Conservation (phyloP, 2,329 filamentous ascomycete species). For the Hymenotorrendiella dingleyae region DNA sequence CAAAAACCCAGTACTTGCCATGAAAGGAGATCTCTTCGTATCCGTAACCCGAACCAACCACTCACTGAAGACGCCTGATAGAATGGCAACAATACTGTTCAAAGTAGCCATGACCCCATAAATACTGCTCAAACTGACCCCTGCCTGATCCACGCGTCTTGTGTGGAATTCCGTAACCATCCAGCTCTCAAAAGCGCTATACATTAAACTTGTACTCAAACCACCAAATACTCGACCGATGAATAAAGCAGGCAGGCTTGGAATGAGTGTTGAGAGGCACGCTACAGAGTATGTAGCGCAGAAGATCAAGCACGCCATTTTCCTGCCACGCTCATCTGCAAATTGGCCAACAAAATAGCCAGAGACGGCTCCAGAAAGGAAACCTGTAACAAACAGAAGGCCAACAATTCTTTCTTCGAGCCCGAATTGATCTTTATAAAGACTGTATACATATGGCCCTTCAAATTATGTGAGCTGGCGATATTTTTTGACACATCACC, state of each 20-base stretch:
- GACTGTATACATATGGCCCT: conserved; percentile 30
- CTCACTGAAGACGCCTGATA: conserved; percentile 47
- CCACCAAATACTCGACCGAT: conserved; percentile 49
- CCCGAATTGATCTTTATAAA: conserved; percentile 30
- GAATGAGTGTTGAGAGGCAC: conserved; percentile 45
- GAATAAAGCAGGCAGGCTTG: conserved; percentile 40
- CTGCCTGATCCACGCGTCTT: conserved; percentile 37
- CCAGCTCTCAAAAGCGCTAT: conserved; percentile 56
- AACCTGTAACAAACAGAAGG: conserved; percentile 29
- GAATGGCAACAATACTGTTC: conserved; percentile 51
- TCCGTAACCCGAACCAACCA: conserved; percentile 41
- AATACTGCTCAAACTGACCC: conserved; percentile 41
- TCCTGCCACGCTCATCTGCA: conserved; percentile 34
- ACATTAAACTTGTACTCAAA: conserved; percentile 49
- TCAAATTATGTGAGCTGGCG: conserved; percentile 27
- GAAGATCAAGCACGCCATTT: conserved; percentile 47
- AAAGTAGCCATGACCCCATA: conserved; percentile 48
- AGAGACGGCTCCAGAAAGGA: conserved; percentile 28
- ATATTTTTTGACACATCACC: background rate
- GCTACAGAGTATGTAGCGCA: conserved; percentile 48
- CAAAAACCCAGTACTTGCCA: conserved; percentile 39
- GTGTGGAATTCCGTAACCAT: conserved; percentile 52
- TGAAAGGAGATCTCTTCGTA: conserved; percentile 47
- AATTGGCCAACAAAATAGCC: conserved; percentile 30
- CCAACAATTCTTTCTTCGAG: conserved; percentile 27